Percentiles rank a stretch among this genome's conserved stretches.
These are phyloP conservation scores for Echium plantagineum DNA, from an alignment of 257 asterid genomes.

Conservation along the genomic window DNA sequence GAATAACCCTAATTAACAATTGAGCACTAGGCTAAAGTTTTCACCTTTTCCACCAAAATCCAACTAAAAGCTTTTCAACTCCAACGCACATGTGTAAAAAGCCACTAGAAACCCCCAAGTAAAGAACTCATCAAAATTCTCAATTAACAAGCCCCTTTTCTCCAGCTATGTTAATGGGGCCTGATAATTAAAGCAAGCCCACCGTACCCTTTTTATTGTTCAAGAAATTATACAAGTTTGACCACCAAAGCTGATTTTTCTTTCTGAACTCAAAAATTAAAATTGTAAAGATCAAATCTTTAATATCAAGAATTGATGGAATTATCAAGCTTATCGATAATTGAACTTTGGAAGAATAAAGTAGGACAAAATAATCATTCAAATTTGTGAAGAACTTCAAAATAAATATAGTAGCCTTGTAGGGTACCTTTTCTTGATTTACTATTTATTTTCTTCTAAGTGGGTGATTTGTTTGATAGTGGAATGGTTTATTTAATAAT, in stretches of 20 bases:
- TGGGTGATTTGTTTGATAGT: too few relatives aligned
- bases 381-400: neutral
- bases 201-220: slow-evolving; percentile 11
- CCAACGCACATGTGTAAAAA: slow-evolving; percentile 19
- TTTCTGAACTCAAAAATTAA: neutral
- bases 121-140: slow-evolving; percentile 5
- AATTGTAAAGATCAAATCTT: neutral
- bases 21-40: slow-evolving; percentile 10
- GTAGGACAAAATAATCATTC: neutral
- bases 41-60: slow-evolving; percentile 24
- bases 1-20: slow-evolving; percentile 6
- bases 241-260: neutral
- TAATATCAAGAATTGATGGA: neutral
- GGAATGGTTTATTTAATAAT: too few relatives aligned
- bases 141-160: slow-evolving; percentile 3
- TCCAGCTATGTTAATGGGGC: slow-evolving; percentile 10
- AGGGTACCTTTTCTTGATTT: neutral
- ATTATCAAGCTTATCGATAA: neutral
- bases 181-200: slow-evolving; percentile 4
- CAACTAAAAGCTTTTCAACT: slow-evolving; percentile 19
- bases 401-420: too few relatives aligned
- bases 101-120: slow-evolving; percentile 20
- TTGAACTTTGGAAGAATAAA: neutral
- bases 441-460: too few relatives aligned
- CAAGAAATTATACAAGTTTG: neutral